A percentile compares a stretch with the other conserved stretches of the same genome.
phyloP scores from a whole-genome alignment of 2,329 filamentous ascomycete species.

The Neoscytalidium dimidiatum region DNA sequence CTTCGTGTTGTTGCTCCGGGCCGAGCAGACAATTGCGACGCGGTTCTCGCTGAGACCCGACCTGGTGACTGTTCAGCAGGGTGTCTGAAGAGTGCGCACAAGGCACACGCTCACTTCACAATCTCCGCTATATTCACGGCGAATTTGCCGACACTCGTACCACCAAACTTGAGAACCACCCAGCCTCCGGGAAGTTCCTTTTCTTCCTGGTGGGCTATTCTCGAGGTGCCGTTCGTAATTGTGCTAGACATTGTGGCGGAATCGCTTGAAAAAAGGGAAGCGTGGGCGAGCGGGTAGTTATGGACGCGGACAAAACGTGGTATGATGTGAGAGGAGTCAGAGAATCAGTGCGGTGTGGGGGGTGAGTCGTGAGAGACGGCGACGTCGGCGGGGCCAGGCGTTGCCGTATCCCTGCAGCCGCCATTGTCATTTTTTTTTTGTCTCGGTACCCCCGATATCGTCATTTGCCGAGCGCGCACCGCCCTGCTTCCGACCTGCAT shows the following conservation, averaged over 20 bases:
- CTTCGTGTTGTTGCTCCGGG: constrained; percentile 91
- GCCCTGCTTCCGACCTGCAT: neutral
- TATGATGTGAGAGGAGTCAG: constrained; percentile 13
- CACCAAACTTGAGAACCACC: constrained; percentile 94
- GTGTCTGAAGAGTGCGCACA: constrained; percentile 22
- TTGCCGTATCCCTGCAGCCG: constrained; percentile 13
- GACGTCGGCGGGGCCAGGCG: constrained; percentile 16
- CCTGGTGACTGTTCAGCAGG: constrained; percentile 35
- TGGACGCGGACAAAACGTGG: neutral
- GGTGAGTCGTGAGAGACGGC: constrained; percentile 10
- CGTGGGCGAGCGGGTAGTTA: neutral
- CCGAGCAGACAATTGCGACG: constrained; percentile 93
- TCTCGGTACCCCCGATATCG: neutral
- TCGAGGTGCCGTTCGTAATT: constrained; percentile 23
- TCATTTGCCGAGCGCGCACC: neutral
- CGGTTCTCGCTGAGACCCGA: constrained; percentile 63
- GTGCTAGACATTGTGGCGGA: constrained; percentile 12
- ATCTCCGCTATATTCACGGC: constrained; percentile 66
- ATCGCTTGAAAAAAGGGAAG: neutral
- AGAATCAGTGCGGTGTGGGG: constrained; percentile 10
- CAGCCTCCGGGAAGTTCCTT: constrained; percentile 60
- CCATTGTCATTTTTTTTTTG: constrained; percentile 9
- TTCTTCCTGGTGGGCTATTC: constrained; percentile 44
- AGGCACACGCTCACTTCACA: constrained; percentile 55
- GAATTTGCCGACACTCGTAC: constrained; percentile 94